Conservation (phyloP, 495 filamentous ascomycete species). For the Penicillium atrosanguineum region DNA sequence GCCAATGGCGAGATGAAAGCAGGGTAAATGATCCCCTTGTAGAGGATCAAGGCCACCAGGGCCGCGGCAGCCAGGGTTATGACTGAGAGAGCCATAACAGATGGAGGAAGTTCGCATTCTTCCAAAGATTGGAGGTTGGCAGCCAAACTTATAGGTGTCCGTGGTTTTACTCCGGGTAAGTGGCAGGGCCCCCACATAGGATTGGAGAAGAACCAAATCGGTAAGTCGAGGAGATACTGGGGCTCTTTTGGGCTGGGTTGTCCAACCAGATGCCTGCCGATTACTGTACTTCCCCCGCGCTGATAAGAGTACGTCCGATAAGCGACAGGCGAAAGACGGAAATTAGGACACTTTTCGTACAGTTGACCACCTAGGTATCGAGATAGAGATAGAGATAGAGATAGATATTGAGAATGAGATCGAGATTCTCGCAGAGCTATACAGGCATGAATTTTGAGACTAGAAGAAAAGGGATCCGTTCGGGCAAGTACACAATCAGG, state of each 20-base stretch:
- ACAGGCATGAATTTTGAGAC: slow-evolving; percentile 3
- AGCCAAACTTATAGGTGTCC: background rate
- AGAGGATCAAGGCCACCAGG: slow-evolving; percentile 30
- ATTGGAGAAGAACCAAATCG: background rate
- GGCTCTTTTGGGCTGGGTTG: background rate
- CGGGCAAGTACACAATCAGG: background rate
- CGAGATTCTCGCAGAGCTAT: background rate
- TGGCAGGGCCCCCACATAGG: background rate
- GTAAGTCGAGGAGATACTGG: background rate
- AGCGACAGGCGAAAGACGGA: background rate
- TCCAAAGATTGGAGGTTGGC: background rate
- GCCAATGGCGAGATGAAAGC: slow-evolving; percentile 64
- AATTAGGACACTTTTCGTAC: too few relatives aligned
- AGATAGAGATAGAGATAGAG: background rate
- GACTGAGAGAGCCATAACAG: slow-evolving; percentile 30
- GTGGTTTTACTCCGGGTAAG: background rate
- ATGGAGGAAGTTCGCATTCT: background rate
- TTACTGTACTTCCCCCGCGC: background rate
- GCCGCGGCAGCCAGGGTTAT: slow-evolving; percentile 13
- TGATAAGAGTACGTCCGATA: slow-evolving; percentile 6
- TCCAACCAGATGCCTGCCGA: slow-evolving; percentile 11
- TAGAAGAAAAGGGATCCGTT: background rate
- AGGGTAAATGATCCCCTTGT: slow-evolving; percentile 61
- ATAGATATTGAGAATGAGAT: background rate
- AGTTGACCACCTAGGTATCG: too few relatives aligned